phyloP scores from a whole-genome alignment of 805 yeast species.

The Suhomyces canberraensis region DNA sequence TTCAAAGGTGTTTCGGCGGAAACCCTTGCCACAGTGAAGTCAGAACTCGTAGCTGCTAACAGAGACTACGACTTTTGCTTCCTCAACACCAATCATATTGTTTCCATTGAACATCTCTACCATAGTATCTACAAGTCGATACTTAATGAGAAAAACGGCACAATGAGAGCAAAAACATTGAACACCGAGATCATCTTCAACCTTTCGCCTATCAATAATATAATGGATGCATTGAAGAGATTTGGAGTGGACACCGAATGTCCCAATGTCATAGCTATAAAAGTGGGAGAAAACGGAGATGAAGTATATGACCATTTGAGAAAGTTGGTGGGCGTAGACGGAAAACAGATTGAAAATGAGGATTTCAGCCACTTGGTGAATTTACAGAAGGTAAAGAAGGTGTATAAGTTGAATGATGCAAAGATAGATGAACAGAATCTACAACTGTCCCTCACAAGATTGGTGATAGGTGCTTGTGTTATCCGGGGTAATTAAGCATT shows the following conservation, averaged over 20 bases:
- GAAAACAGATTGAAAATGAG: slow-evolving; percentile 22
- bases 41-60: slow-evolving; percentile 44
- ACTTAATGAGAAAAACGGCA: slow-evolving; percentile 45
- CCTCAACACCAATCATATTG: slow-evolving; percentile 55
- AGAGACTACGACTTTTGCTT: slow-evolving; percentile 58
- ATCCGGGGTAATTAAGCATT: slow-evolving; percentile 38
- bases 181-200: slow-evolving; percentile 72
- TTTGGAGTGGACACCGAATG: slow-evolving; percentile 64
- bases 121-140: slow-evolving; percentile 61
- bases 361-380: slow-evolving; percentile 19
- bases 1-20: slow-evolving; percentile 45
- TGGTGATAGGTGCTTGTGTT: slow-evolving; percentile 46
- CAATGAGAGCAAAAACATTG: slow-evolving; percentile 58
- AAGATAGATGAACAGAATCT: slow-evolving; percentile 9
- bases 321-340: slow-evolving; percentile 11
- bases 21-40: slow-evolving; percentile 39
- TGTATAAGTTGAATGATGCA: slow-evolving; percentile 36
- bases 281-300: slow-evolving; percentile 28
- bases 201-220: slow-evolving; percentile 67
- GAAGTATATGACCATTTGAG: slow-evolving; percentile 28
- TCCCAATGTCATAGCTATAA: slow-evolving; percentile 48
- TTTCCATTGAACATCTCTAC: slow-evolving; percentile 60
- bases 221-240: slow-evolving; percentile 64
- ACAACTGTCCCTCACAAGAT: slow-evolving; percentile 33
- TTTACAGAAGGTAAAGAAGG: slow-evolving; percentile 29